These are phyloP conservation scores for Bryopsis sp. DNA, from an alignment of 139 green algal species.

Conservation along the genomic window DNA sequence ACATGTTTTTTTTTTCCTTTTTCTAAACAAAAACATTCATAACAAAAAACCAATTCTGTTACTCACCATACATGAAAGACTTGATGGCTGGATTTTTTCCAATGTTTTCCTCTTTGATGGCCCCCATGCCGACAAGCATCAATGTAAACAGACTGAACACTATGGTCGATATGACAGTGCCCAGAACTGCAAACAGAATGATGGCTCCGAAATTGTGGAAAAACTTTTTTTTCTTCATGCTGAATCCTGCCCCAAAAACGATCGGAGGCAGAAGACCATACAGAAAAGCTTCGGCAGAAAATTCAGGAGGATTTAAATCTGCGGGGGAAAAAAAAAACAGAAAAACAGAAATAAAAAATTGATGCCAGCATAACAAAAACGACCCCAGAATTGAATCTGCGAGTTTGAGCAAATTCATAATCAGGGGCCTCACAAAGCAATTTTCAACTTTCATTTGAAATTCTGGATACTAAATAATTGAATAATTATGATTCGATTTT, in stretches of 20 bases:
- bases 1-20: too few relatives aligned
- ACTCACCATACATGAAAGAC: conserved; percentile 19
- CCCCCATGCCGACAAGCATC: neutral
- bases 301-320: conserved; percentile 4
- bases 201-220: conserved; percentile 64
- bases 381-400: too few relatives aligned
- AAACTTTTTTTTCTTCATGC: conserved; percentile 77
- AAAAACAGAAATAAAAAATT: too few relatives aligned
- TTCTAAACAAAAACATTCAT: too few relatives aligned
- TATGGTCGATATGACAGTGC: conserved; percentile 55
- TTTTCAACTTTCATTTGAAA: too few relatives aligned
- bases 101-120: neutral
- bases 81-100: neutral
- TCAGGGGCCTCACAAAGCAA: too few relatives aligned
- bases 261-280: conserved; percentile 54
- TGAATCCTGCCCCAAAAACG: conserved; percentile 61
- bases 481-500: too few relatives aligned
- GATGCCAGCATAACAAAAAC: too few relatives aligned
- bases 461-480: too few relatives aligned
- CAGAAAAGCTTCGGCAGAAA: neutral
- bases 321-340: neutral
- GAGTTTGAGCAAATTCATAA: too few relatives aligned
- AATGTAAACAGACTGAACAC: conserved; percentile 35
- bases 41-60: neutral
- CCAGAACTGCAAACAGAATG: conserved; percentile 54